These are phyloP conservation scores for Angomonas deanei DNA, from an alignment of 208 protist species.

Conservation along the genomic window DNA sequence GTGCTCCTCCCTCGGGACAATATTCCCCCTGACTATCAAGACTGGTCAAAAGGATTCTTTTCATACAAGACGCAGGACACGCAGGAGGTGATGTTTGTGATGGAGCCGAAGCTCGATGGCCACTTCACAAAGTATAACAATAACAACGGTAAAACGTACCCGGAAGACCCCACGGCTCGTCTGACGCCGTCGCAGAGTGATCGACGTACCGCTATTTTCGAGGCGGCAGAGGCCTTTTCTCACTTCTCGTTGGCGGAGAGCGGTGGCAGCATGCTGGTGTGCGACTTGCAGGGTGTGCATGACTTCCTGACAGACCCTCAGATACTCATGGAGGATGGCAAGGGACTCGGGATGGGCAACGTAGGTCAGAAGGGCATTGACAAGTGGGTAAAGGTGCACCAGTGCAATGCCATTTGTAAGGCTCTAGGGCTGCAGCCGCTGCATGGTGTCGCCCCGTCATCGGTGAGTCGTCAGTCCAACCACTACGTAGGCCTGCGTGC, in stretches of 20 bases:
- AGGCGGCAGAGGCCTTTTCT: conserved; percentile 83
- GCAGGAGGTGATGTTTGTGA: conserved; percentile 68
- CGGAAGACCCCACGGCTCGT: conserved; percentile 45
- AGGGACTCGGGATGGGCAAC: conserved; percentile 81
- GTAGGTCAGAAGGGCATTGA: conserved; percentile 77
- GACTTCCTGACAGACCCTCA: conserved; percentile 84
- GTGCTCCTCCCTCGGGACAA: conserved; percentile 48
- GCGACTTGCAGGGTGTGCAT: conserved; percentile 77
- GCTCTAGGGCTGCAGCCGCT: conserved; percentile 19
- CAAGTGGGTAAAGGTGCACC: conserved; percentile 56
- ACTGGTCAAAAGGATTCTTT: conserved; percentile 53
- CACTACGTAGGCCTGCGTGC: conserved; percentile 55
- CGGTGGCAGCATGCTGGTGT: conserved; percentile 67
- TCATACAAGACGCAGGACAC: conserved; percentile 71
- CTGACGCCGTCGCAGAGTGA: conserved; percentile 34
- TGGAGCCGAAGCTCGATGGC: conserved; percentile 84
- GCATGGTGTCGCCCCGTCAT: background rate
- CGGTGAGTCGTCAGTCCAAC: conserved; percentile 13
- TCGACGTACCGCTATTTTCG: conserved; percentile 48
- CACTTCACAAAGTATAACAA: conserved; percentile 88
- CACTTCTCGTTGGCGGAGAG: conserved; percentile 76
- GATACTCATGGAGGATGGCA: conserved; percentile 75
- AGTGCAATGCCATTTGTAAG: conserved; percentile 30
- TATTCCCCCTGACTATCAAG: conserved; percentile 44
- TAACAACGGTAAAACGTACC: conserved; percentile 77